Evolutionary conservation across 768 basidiomycete genomes (phyloP), one percentile per base, ranked within the genome.

Genomic region (Boletales sp.): DNA sequence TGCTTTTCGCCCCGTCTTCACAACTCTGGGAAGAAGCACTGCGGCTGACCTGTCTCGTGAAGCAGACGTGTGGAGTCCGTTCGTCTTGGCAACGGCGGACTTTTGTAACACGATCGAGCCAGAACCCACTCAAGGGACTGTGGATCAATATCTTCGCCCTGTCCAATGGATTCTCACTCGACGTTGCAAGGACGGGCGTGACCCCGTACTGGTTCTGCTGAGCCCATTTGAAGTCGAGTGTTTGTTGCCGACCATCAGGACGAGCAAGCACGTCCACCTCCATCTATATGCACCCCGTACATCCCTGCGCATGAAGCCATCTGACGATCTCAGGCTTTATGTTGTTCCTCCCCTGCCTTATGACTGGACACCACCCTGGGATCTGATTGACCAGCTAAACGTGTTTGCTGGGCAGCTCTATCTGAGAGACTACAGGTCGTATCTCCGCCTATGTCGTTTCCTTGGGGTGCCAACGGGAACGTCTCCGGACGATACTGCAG

Each of bases 241-340:
- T 5, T 17, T 50, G 18, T 19, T 44, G 11, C 21, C 42, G 8
- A 30, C 25, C 1, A 44, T 50, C 43, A 15, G 49, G 15, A 12
- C 5, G 30, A 34, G 43, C 37, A 14, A 40, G 18, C 8, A 44
- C 12, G 37, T 50, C 37, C 49, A 50, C 43, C 43, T 50, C 4
- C 49, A 50, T 34, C 2, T 50, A 3, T 43, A 50, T 15, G 18
- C 38, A 25, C 43, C 49, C 13, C 49, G 38, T 30, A 49, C 42
- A n/a, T 32, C 35, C 2, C 8, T 21, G 12, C 31, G 30, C 7
- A 44, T 44, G 49, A 49, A 13, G 19, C 37, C 49, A 2, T 18
- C 14, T 13, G 42, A 49, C 5, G 42, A 44, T 44, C 43, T 50
- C 3, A 18, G 10, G 19, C 25, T 49, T 12, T 50, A 44, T 28